Percentiles rank a stretch among this genome's conserved stretches.
phyloP scores from a whole-genome alignment of 495 filamentous ascomycete genomes.

The Penicillium ochrochloron region DNA sequence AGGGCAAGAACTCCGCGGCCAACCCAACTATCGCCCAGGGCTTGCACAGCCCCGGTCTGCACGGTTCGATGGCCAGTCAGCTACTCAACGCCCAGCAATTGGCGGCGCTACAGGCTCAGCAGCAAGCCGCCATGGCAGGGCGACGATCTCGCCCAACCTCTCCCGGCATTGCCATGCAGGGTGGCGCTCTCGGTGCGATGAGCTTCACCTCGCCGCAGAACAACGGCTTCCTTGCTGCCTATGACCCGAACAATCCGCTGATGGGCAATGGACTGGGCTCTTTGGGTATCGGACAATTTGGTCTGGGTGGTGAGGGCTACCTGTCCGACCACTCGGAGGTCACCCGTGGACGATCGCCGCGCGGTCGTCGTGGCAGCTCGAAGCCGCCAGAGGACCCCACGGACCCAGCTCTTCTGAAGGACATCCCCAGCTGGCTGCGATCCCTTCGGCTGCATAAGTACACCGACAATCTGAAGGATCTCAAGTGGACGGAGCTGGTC shows the following conservation, averaged over 20 bases:
- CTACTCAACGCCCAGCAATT: slow-evolving; percentile 83
- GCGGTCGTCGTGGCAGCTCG: slow-evolving; percentile 90
- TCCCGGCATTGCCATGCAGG: slow-evolving; percentile 85
- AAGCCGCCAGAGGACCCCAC: slow-evolving; percentile 98
- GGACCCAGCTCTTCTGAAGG: slow-evolving; percentile 86
- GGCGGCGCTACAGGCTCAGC: slow-evolving; percentile 81
- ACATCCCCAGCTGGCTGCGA: slow-evolving; percentile 95
- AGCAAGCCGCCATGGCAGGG: slow-evolving; percentile 75
- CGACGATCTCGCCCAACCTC: slow-evolving; percentile 91
- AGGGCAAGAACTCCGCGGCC: slow-evolving; percentile 51
- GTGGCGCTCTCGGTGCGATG: slow-evolving; percentile 62
- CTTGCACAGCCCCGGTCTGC: slow-evolving; percentile 56
- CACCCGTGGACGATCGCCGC: slow-evolving; percentile 85
- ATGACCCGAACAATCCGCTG: slow-evolving; percentile 73
- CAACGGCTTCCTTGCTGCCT: slow-evolving; percentile 92
- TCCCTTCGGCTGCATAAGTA: slow-evolving; percentile 97
- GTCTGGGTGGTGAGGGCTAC: slow-evolving; percentile 80
- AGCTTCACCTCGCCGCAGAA: slow-evolving; percentile 89
- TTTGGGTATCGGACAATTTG: slow-evolving; percentile 76
- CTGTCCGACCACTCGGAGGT: slow-evolving; percentile 93
- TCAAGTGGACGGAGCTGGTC: slow-evolving; percentile 94
- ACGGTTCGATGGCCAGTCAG: slow-evolving; percentile 82
- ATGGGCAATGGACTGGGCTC: slow-evolving; percentile 74
- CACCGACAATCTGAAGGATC: slow-evolving; percentile 95
- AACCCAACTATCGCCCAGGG: slow-evolving; percentile 56